phyloP scores from a whole-genome alignment of 805 yeast genomes.

The Lipomyces yamanashiensis region DNA sequence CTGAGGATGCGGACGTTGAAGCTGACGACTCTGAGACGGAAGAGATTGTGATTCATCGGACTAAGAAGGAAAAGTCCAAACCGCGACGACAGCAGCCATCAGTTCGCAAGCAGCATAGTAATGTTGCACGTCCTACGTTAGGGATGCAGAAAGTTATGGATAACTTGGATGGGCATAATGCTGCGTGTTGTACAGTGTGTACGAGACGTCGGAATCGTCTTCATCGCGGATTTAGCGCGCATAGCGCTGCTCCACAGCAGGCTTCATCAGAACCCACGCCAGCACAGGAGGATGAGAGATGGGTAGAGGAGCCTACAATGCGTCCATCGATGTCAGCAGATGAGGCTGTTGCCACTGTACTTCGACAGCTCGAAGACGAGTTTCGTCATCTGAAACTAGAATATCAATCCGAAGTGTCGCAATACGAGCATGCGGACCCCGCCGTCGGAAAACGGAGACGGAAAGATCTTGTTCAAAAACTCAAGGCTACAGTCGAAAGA shows the following conservation, averaged over 20 bases:
- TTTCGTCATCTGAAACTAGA: slow-evolving; percentile 26
- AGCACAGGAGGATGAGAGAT: background rate
- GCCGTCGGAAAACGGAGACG: slow-evolving; percentile 30
- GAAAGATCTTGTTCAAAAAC: slow-evolving; percentile 21
- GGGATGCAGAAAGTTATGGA: slow-evolving; percentile 17
- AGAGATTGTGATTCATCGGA: background rate
- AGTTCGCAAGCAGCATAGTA: background rate
- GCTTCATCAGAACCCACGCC: background rate
- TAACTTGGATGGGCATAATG: slow-evolving; percentile 19
- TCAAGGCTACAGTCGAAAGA: slow-evolving; percentile 25
- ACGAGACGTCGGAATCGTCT: slow-evolving; percentile 14
- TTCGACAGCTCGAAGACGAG: slow-evolving; percentile 33
- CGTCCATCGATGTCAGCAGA: slow-evolving; percentile 35
- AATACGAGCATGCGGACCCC: slow-evolving; percentile 32
- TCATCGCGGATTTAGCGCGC: background rate
- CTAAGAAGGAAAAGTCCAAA: background rate
- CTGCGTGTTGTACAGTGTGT: slow-evolving; percentile 28
- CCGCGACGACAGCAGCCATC: background rate
- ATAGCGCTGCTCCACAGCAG: background rate
- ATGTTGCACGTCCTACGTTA: slow-evolving; percentile 7
- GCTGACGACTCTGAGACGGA: background rate
- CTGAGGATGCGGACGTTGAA: background rate
- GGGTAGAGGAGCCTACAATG: slow-evolving; percentile 29
- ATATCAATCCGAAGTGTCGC: slow-evolving; percentile 24
- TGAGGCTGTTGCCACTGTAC: slow-evolving; percentile 23